Percentiles rank a stretch among this genome's conserved stretches.
Conservation (phyloP, 163 green algal genomes). For the Scenedesmus sp. region DNA sequence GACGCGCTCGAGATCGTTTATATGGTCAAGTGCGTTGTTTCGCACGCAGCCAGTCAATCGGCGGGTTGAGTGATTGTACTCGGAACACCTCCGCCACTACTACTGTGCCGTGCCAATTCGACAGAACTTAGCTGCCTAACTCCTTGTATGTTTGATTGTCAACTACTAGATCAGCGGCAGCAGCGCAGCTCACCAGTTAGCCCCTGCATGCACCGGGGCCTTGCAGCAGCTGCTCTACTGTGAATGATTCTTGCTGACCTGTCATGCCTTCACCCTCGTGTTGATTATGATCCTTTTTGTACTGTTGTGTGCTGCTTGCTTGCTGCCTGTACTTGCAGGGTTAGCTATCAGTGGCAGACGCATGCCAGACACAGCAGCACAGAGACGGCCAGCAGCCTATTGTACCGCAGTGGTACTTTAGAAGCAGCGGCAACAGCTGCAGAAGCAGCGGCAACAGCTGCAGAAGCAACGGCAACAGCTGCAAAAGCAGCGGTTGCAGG, state of each 20-base stretch:
- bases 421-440: not conserved
- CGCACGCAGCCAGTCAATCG: not conserved
- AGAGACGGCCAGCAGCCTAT: not conserved
- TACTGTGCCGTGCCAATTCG: not conserved
- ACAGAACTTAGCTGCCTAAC: not conserved
- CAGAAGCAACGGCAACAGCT: not conserved
- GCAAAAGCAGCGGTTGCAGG: not conserved
- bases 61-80: not conserved
- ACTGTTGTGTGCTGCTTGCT: not conserved
- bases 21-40: not conserved
- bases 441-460: not conserved
- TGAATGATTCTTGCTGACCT: not conserved
- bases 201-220: not conserved
- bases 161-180: not conserved
- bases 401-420: not conserved
- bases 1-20: not conserved
- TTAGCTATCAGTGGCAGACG: not conserved
- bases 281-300: not conserved
- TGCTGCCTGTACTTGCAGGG: not conserved
- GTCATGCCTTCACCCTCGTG: not conserved
- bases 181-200: not conserved
- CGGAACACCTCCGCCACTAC: not conserved
- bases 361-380: not conserved
- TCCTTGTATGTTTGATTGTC: not conserved
- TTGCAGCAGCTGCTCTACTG: not conserved